A percentile compares a stretch with the other conserved stretches of the same genome.
Evolutionary conservation across 768 basidiomycete genomes (phyloP).

Genomic region (Rhizopogon vesiculosus): DNA sequence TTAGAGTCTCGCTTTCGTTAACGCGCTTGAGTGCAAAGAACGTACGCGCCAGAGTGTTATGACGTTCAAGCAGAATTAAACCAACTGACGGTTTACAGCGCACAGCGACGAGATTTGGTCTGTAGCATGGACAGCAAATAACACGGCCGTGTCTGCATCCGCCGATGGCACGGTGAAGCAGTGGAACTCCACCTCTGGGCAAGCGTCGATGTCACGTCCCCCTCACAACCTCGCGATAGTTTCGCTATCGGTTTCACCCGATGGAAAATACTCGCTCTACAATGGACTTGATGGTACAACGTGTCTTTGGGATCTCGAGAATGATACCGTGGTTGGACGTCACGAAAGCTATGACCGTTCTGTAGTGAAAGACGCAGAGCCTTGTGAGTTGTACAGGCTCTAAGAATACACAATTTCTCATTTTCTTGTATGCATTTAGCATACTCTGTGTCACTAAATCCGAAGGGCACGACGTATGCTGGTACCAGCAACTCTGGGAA

Average conservation of each 20-base stretch:
- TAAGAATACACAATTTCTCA: neutral
- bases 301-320: constrained; percentile 64
- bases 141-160: constrained; percentile 64
- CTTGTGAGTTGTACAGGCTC: constrained; percentile 46
- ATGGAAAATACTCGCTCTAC: constrained; percentile 64
- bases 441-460: constrained; percentile 83
- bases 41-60: constrained; percentile 40
- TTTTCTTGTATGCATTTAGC: constrained; percentile 36
- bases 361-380: constrained; percentile 52
- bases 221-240: constrained; percentile 85
- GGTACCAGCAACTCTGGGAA: constrained; percentile 71
- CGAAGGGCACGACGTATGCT: constrained; percentile 67
- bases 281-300: constrained; percentile 87
- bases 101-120: constrained; percentile 82
- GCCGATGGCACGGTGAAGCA: constrained; percentile 76
- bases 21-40: constrained; percentile 73
- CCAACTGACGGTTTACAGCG: constrained; percentile 40
- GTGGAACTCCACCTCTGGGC: constrained; percentile 65
- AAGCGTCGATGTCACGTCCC: constrained; percentile 52
- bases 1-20: constrained; percentile 69
- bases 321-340: constrained; percentile 54
- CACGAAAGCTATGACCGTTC: constrained; percentile 71
- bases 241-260: constrained; percentile 67
- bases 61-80: neutral
- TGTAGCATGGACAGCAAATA: constrained; percentile 63